Percentiles rank a stretch among this genome's conserved stretches.
Evolutionary conservation across 768 basidiomycete genomes (phyloP).

Genomic region (Sutorius australiensis): DNA sequence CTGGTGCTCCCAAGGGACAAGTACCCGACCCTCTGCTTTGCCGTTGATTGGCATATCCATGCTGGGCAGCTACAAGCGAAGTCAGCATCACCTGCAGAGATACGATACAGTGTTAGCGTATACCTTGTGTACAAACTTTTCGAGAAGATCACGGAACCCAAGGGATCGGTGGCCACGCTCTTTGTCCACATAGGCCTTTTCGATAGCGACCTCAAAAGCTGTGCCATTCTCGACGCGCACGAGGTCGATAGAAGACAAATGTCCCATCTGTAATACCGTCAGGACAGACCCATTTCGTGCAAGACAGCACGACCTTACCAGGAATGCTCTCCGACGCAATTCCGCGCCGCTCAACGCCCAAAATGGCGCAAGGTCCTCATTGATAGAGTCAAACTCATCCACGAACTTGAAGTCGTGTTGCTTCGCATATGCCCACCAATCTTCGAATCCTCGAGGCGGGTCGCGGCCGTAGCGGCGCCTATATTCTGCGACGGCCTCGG

Average conservation of each 20-base stretch:
- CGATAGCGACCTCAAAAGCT: slow-evolving; percentile 54
- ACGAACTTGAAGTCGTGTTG: slow-evolving; percentile 71
- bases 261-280: slow-evolving; percentile 52
- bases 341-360: slow-evolving; percentile 73
- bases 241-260: slow-evolving; percentile 79
- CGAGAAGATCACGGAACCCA: slow-evolving; percentile 74
- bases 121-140: slow-evolving; percentile 63
- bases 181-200: slow-evolving; percentile 50
- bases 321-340: slow-evolving; percentile 55
- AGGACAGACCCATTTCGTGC: background rate
- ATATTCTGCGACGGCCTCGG: slow-evolving; percentile 80
- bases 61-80: slow-evolving; percentile 65
- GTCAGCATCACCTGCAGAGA: background rate
- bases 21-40: slow-evolving; percentile 87
- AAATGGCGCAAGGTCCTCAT: slow-evolving; percentile 80
- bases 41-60: slow-evolving; percentile 95
- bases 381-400: slow-evolving; percentile 87
- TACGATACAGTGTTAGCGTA: slow-evolving; percentile 13
- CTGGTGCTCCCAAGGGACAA: slow-evolving; percentile 91
- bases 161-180: slow-evolving; percentile 76
- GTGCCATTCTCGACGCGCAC: slow-evolving; percentile 73
- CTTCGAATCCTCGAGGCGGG: slow-evolving; percentile 89
- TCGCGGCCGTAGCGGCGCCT: slow-evolving; percentile 66
- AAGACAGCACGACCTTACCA: slow-evolving; percentile 38
- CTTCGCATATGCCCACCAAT: slow-evolving; percentile 82